Base-by-base conservation (phyloP, 2,329 filamentous ascomycete genomes). In the Nothopassalora personata region DNA sequence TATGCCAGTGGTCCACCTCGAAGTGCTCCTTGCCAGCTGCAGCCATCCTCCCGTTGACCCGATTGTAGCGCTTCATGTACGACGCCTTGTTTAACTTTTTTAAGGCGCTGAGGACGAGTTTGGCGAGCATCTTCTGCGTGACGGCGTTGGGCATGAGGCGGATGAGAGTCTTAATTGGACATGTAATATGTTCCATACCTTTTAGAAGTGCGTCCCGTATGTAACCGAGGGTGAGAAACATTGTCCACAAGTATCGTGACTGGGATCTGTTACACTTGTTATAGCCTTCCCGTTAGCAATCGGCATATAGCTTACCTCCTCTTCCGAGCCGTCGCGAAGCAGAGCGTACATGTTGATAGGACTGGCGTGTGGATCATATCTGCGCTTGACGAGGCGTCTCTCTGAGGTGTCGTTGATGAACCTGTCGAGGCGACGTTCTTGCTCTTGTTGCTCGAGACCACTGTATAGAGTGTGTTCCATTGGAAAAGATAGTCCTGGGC, bases 31-130 rank as follows among this genome's bases (percentile, higher is more conserved):
- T 39, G 23, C 59, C 55, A 11, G 10, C 27, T 50, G 52, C 19
- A 23, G 56, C 53, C 0, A 83, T 86, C 77, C 89, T 87, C 64
- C 68, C 78, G 85, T 85, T 91, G 0, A 85, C 84, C 72, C 90
- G 80, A 45, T 90, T 85, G 27, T 86, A 86, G 1, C 89, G 73
- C 72, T 86, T 81, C 73, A 82, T 80, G 33, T 90, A 68, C 71
- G 87, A 79, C 69, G 88, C 76, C 3, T 80, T 78, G 1, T 90
- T 76, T 43, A 91, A 70, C 63, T 83, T 80, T n/a, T 43, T 30
- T 0, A 30, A 31, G 18, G 54, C 45, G 18, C 18, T 49, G 8
- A 57, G 11, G 60, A 81, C 80, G 19, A 85, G 74, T 71, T 81
- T 80, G 54, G 70, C 68, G 10, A 79, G 79, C 68, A 83, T 84